Base-by-base conservation (phyloP, 139 green algal species). In the Coelastrella sp. region DNA sequence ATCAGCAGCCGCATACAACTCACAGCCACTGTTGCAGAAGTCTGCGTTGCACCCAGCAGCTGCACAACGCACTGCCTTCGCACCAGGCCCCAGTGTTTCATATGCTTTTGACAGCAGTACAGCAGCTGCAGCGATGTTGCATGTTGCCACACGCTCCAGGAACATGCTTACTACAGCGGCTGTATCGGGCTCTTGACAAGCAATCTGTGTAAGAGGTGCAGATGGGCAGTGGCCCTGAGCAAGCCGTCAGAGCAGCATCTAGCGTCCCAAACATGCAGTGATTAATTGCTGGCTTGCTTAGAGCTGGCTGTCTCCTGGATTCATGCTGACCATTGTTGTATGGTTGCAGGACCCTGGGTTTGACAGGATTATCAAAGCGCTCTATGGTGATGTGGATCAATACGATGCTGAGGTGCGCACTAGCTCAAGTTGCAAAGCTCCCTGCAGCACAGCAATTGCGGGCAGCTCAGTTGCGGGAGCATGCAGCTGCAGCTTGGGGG, bases 341-440 rank as follows among this genome's bases (percentile, higher is more conserved):
- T 47, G 13, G 7, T 5, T 73, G 61, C 87, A 91, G 87, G 87
- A 91, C 65, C 87, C 78, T 19, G 73, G n/a, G 11, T 91, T 87
- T 87, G 87, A 91, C 79, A 78, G 61, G 20, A 87, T 91, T 57
- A 86, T 91, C 64, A 56, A 77, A 20, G 87, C 64, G 5, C 87
- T 91, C 8, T 91, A 87, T 54, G 87, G 87, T 5, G 78, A 91
- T 54, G 87, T 91, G 19, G 87, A 86, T 14, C 64, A 78, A 32
- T 91, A 76, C 47, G 87, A 91, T 80, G 79, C 56, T 61, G 77
- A 91, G 87, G 87, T 91, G 47, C 6, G 76, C 10, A 76, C 59
- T 17, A 68, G 54, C 13, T 16, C 54, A 56, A 80, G 14, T 57
- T 32, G 56, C 64, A 23, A 22, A 76, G 17, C 68, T 76, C 11